Evolutionary conservation across 352 stramenopile genomes (phyloP).

Genomic region (Pythium chondricola): DNA sequence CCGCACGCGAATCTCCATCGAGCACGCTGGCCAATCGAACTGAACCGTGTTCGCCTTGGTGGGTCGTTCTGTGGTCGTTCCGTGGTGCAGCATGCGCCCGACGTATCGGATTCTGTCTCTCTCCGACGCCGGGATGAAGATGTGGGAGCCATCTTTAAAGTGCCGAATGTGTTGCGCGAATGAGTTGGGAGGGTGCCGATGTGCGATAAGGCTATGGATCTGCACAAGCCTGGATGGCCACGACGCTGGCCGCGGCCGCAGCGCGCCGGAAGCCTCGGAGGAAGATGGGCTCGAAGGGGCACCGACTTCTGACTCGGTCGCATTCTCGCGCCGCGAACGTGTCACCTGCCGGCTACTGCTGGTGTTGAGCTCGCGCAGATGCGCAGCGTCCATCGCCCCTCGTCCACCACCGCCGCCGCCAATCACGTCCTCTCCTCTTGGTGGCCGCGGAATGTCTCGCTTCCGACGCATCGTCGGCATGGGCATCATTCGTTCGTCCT

Average conservation of each 20-base stretch:
- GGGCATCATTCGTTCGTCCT: no score
- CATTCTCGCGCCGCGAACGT: conserved; percentile 10
- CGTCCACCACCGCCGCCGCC: not conserved
- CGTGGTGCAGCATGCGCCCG: conserved; percentile 70
- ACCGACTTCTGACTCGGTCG: conserved; percentile 6
- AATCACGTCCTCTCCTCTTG: not conserved
- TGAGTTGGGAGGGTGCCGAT: conserved; percentile 45
- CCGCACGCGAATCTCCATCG: conserved; percentile 56
- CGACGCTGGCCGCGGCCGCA: conserved; percentile 14
- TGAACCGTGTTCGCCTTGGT: conserved; percentile 85
- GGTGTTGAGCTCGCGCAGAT: not conserved
- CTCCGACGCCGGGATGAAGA: conserved; percentile 63
- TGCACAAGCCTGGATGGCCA: conserved; percentile 15
- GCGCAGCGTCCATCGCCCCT: not conserved
- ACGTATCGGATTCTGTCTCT: conserved; percentile 70
- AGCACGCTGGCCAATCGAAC: conserved; percentile 77
- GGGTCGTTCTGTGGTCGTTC: conserved; percentile 41
- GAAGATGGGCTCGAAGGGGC: not conserved
- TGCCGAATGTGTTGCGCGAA: conserved; percentile 72
- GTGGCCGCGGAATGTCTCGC: conserved; percentile 11
- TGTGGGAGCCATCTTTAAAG: conserved; percentile 68
- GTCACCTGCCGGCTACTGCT: not conserved
- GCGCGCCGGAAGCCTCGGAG: conserved; percentile 6
- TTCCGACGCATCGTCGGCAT: conserved; percentile 5
- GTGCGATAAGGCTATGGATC: conserved; percentile 9